phyloP scores from a whole-genome alignment of 805 yeast genomes.

The Metschnikowia dekortorum region DNA sequence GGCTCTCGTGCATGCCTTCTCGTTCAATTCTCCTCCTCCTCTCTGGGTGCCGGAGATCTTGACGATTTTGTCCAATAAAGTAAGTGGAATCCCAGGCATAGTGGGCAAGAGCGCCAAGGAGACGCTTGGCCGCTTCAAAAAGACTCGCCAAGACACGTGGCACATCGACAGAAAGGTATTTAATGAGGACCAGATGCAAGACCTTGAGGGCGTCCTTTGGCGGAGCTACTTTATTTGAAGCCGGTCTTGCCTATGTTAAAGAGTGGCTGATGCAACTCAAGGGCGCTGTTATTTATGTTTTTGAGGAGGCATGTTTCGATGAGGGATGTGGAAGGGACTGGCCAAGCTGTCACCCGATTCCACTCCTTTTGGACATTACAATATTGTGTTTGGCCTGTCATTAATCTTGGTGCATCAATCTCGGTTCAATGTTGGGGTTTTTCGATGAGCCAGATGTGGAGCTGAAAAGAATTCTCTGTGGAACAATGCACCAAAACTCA shows the following conservation, averaged over 20 bases:
- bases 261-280: background rate
- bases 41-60: slow-evolving; percentile 77
- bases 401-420: too few species aligned
- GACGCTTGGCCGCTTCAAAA: slow-evolving; percentile 77
- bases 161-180: slow-evolving; percentile 78
- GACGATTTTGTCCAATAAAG: slow-evolving; percentile 63
- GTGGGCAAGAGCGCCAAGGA: slow-evolving; percentile 83
- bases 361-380: too few species aligned
- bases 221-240: slow-evolving; percentile 77
- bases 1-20: slow-evolving; percentile 82
- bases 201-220: slow-evolving; percentile 90
- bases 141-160: slow-evolving; percentile 94
- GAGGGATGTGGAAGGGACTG: too few species aligned
- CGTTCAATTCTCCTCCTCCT: slow-evolving; percentile 90
- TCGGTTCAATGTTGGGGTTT: too few species aligned
- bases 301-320: too few species aligned
- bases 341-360: too few species aligned
- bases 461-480: too few species aligned
- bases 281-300: too few species aligned
- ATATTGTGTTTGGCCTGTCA: too few species aligned
- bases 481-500: too few species aligned
- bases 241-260: background rate
- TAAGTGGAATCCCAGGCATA: slow-evolving; percentile 68
- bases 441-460: too few species aligned
- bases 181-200: slow-evolving; percentile 75